These are phyloP conservation scores for Delonix regia DNA, from an alignment of 306 rosid genomes.

Conservation along the genomic window DNA sequence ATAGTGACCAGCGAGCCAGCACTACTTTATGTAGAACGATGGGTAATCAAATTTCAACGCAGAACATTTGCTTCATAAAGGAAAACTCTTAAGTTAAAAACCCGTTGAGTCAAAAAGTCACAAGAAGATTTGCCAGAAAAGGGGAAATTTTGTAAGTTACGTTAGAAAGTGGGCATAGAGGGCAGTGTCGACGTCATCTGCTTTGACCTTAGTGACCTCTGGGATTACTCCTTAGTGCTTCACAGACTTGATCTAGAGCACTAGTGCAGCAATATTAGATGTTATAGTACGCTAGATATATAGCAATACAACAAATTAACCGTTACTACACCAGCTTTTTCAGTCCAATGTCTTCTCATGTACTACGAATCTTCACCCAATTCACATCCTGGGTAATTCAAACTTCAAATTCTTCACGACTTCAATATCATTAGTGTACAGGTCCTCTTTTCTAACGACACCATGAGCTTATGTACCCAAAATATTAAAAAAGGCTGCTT, in stretches of 20 bases:
- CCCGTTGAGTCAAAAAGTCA: conserved; percentile 10
- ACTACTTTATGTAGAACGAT: background rate
- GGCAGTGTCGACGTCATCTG: conserved; percentile 1
- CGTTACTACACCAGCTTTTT: background rate
- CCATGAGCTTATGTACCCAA: too few relatives aligned
- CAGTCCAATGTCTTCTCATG: background rate
- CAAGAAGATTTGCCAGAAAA: conserved; percentile 8
- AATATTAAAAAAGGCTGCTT: background rate
- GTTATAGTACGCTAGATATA: background rate
- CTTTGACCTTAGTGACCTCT: conserved; percentile 24
- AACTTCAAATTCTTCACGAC: background rate
- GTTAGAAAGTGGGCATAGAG: background rate
- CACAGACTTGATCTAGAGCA: background rate
- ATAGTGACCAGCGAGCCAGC: conserved; percentile 11
- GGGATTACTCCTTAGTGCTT: conserved; percentile 31
- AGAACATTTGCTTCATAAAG: background rate
- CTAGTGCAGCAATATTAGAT: background rate
- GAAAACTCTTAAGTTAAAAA: background rate
- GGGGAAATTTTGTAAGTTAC: background rate
- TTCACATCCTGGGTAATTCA: background rate
- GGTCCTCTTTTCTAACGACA: background rate
- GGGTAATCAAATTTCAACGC: background rate
- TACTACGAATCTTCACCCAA: background rate
- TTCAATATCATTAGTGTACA: background rate
- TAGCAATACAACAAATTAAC: background rate